These are phyloP conservation scores for Suillus luteus DNA, from an alignment of 768 basidiomycete species.

Conservation along the genomic window DNA sequence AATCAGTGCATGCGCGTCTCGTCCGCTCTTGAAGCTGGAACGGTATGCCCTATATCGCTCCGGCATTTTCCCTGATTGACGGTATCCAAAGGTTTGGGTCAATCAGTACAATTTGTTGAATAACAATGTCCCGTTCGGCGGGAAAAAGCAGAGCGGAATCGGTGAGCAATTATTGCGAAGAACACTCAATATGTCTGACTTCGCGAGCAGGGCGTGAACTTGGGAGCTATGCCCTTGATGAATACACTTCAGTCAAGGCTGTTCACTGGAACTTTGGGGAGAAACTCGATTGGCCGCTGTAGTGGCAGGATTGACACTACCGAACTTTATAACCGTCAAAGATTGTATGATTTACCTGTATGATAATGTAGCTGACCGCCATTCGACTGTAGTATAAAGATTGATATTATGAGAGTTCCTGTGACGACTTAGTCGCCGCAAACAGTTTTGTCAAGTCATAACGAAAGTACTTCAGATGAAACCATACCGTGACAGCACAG, in stretches of 20 bases:
- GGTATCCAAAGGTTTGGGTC: constrained; percentile 71
- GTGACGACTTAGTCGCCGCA: neutral
- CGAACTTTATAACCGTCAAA: neutral
- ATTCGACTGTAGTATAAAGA: neutral
- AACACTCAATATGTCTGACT: constrained; percentile 10
- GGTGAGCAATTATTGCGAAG: constrained; percentile 44
- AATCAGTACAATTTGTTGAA: constrained; percentile 85
- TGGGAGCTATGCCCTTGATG: constrained; percentile 80
- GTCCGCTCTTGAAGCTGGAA: constrained; percentile 84
- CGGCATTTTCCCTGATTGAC: constrained; percentile 13
- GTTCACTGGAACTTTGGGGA: constrained; percentile 90
- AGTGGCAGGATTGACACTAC: constrained; percentile 8
- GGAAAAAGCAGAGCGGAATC: constrained; percentile 90
- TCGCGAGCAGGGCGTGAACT: constrained; percentile 74
- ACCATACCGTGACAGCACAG: neutral
- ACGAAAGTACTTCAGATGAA: neutral
- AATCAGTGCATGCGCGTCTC: constrained; percentile 90
- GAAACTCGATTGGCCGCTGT: constrained; percentile 77
- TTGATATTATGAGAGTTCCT: neutral
- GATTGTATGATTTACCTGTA: neutral
- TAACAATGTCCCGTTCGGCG: constrained; percentile 94
- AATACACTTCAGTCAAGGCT: constrained; percentile 82
- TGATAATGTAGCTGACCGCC: neutral
- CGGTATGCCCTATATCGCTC: constrained; percentile 46
- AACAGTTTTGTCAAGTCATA: neutral